Evolutionary conservation across 176 grass and related monocot genomes (phyloP).

Genomic region (Poa annua): DNA sequence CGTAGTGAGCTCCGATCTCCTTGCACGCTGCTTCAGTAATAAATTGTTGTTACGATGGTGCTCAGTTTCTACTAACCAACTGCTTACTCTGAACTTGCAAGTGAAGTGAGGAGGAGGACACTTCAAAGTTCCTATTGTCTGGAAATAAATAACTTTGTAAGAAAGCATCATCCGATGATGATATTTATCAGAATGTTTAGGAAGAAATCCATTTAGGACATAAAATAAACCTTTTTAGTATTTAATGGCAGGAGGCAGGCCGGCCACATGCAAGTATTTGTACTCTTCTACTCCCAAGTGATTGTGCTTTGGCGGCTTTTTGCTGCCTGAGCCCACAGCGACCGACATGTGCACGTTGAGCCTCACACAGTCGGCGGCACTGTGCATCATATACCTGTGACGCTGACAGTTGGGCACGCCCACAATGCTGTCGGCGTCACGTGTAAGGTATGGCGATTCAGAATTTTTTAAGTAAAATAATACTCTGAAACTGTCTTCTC

Average conservation of each 20-base stretch:
- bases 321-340: constrained; percentile 31
- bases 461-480: neutral
- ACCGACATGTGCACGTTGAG: constrained; percentile 16
- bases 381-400: neutral
- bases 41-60: neutral
- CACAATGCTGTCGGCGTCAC: constrained; percentile 1
- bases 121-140: neutral
- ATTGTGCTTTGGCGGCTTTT: constrained; percentile 52
- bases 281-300: constrained; percentile 14
- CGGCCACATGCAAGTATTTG: constrained; percentile 43
- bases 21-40: neutral
- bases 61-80: neutral
- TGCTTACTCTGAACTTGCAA: neutral
- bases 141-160: neutral
- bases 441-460: constrained; percentile 43
- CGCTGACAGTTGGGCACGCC: neutral
- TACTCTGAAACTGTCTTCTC: neutral
- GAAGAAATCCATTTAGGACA: neutral
- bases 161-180: neutral
- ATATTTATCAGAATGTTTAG: neutral
- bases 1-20: neutral
- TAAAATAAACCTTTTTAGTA: neutral
- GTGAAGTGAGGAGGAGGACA: neutral
- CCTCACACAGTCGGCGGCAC: neutral
- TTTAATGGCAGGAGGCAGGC: constrained; percentile 21